Percentiles rank a stretch among this genome's conserved stretches.
Evolutionary conservation across 1,284 basidiomycete species (phyloP).

Genomic region (Salmacisia buchloeana): DNA sequence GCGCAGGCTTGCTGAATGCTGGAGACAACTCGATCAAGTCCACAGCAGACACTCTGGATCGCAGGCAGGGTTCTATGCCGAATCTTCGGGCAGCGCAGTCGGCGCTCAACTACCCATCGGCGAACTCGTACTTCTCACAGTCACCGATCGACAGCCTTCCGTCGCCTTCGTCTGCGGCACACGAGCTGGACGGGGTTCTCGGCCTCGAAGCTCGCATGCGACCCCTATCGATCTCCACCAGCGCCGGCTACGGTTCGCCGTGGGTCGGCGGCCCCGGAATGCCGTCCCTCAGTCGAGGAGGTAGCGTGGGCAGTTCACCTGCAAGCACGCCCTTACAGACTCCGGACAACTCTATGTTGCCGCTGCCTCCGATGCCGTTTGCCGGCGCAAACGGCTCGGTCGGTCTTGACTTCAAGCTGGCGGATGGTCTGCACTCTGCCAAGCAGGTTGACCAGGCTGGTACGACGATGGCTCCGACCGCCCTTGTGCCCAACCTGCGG

Average conservation of each 20-base stretch:
- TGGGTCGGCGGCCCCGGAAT: neutral
- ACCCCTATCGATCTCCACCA: neutral
- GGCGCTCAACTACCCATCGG: too few relatives aligned
- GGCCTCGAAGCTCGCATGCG: too few relatives aligned
- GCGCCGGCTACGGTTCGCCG: neutral
- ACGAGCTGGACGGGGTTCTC: too few relatives aligned
- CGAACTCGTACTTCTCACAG: neutral
- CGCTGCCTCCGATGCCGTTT: neutral
- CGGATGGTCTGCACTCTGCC: too few relatives aligned
- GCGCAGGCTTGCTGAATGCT: neutral
- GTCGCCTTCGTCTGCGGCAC: too few relatives aligned
- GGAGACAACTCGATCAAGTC: too few relatives aligned
- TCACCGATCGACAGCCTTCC: neutral
- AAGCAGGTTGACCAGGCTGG: too few relatives aligned
- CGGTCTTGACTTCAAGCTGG: neutral
- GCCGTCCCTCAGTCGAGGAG: neutral
- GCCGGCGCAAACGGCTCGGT: neutral
- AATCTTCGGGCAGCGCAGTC: slow-evolving; percentile 1
- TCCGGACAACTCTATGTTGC: neutral
- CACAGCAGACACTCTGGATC: neutral
- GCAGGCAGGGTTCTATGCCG: neutral
- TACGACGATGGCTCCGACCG: too few relatives aligned
- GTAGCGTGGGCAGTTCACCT: neutral
- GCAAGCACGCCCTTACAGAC: slow-evolving; percentile 1
- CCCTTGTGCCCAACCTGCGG: neutral